These are phyloP conservation scores for Scalesia atractyloides DNA, from an alignment of 129 eudicot species.

Conservation along the genomic window DNA sequence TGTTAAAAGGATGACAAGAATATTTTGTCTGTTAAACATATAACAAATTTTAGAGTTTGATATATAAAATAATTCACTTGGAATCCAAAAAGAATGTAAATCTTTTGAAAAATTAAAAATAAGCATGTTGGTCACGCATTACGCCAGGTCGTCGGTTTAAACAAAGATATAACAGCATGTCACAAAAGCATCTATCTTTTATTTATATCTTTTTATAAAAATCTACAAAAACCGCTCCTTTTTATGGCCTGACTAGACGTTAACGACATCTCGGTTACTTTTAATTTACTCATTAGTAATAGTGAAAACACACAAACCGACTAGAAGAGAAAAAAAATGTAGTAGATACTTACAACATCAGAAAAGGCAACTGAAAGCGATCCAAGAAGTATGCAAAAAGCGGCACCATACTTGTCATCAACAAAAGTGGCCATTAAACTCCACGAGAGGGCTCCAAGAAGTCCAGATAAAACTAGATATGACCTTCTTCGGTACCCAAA, in stretches of 20 bases:
- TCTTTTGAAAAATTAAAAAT: neutral
- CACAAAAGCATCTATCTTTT: too few relatives aligned
- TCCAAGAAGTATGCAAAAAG: slow-evolving; percentile 84
- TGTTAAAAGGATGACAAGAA: neutral
- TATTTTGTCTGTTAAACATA: neutral
- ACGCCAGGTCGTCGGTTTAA: too few relatives aligned
- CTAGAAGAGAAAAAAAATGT: neutral
- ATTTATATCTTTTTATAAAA: too few relatives aligned
- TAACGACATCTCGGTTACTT: neutral
- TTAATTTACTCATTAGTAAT: neutral
- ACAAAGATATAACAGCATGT: too few relatives aligned
- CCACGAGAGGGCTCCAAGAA: slow-evolving; percentile 97
- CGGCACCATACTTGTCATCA: slow-evolving; percentile 83
- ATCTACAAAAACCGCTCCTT: too few relatives aligned
- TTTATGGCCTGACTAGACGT: too few relatives aligned
- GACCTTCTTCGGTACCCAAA: slow-evolving; percentile 99
- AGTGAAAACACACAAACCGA: neutral
- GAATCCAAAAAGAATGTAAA: neutral
- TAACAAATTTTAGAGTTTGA: too few relatives aligned
- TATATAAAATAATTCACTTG: neutral
- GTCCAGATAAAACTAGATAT: slow-evolving; percentile 89
- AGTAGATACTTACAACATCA: slow-evolving; percentile 80
- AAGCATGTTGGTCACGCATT: too few relatives aligned
- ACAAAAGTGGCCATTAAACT: slow-evolving; percentile 90
- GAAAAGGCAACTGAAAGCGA: slow-evolving; percentile 99